These are phyloP conservation scores for Ricinus communis DNA, from an alignment of 345 rosid species.

Conservation along the genomic window DNA sequence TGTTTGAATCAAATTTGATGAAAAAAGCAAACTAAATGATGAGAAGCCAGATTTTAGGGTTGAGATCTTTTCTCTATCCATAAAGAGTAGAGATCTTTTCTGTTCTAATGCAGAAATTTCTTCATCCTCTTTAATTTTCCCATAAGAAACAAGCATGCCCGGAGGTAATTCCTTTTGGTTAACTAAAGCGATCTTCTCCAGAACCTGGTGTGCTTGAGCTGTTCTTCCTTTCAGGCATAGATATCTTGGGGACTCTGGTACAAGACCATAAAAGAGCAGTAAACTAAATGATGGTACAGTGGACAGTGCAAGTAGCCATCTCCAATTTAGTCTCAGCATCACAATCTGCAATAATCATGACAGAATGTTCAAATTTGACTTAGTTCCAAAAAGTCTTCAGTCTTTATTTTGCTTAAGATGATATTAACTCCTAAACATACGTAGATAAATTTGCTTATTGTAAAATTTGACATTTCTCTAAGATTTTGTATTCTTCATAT, in stretches of 20 bases:
- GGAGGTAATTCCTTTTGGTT: conserved; percentile 19
- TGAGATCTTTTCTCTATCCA: conserved; percentile 3
- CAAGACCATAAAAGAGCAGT: conserved; percentile 14
- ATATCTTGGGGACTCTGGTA: conserved; percentile 25
- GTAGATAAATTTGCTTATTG: too few relatives aligned
- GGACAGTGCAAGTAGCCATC: conserved; percentile 22
- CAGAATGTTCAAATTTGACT: background rate
- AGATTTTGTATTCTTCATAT: too few relatives aligned
- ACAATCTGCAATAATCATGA: conserved; percentile 15
- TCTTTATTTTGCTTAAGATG: too few relatives aligned
- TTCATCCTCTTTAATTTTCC: background rate
- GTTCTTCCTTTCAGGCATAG: conserved; percentile 23
- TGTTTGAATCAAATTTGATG: conserved; percentile 18
- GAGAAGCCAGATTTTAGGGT: conserved; percentile 16
- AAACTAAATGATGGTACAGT: conserved; percentile 17
- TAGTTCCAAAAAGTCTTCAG: background rate
- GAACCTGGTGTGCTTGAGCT: conserved; percentile 12
- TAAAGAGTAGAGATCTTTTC: conserved; percentile 15
- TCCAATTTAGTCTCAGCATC: conserved; percentile 20
- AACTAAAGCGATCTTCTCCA: conserved; percentile 18
- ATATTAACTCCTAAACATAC: too few relatives aligned
- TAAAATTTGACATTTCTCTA: too few relatives aligned
- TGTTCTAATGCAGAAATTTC: conserved; percentile 9
- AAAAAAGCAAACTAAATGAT: conserved; percentile 19
- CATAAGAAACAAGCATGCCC: conserved; percentile 18